Percentiles rank a stretch among this genome's conserved stretches.
These are phyloP conservation scores for Aspergillus quadrilineatus DNA, from an alignment of 2,329 filamentous ascomycete species.

Conservation along the genomic window DNA sequence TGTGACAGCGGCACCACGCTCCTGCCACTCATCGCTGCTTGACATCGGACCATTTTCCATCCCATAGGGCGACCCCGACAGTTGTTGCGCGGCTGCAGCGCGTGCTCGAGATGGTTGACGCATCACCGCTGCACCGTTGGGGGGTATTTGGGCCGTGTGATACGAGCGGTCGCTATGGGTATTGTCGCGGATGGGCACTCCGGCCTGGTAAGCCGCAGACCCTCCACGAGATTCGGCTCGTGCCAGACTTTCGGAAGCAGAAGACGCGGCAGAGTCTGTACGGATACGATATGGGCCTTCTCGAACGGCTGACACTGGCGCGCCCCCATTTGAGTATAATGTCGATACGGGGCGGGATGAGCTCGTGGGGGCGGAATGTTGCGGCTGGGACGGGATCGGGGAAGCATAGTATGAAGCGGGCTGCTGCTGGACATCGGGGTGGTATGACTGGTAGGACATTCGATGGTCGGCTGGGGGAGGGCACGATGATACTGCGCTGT, in stretches of 20 bases:
- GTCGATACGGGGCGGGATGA: constrained; percentile 49
- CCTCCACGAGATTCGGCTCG: constrained; percentile 65
- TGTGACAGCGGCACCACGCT: constrained; percentile 84
- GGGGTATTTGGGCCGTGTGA: constrained; percentile 58
- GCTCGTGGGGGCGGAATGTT: constrained; percentile 38
- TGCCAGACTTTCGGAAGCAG: constrained; percentile 55
- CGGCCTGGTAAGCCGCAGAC: constrained; percentile 57
- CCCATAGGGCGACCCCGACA: constrained; percentile 51
- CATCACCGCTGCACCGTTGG: constrained; percentile 66
- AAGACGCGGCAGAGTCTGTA: constrained; percentile 59
- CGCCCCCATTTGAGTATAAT: constrained; percentile 48
- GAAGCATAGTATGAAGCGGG: constrained; percentile 44
- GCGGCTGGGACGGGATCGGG: constrained; percentile 39
- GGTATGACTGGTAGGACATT: constrained; percentile 45
- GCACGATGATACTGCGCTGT: constrained; percentile 23
- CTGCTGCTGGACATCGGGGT: constrained; percentile 46
- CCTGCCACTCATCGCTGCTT: constrained; percentile 92
- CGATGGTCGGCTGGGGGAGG: constrained; percentile 37
- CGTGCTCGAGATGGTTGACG: constrained; percentile 74
- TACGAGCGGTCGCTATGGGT: constrained; percentile 70
- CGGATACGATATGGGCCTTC: constrained; percentile 55
- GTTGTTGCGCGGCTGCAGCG: constrained; percentile 41
- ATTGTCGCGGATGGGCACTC: constrained; percentile 65
- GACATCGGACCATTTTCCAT: constrained; percentile 58
- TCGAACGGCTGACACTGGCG: constrained; percentile 38